phyloP scores from a whole-genome alignment of 225 moss, liverwort and hornwort genomes.

The Neckera pumila region DNA sequence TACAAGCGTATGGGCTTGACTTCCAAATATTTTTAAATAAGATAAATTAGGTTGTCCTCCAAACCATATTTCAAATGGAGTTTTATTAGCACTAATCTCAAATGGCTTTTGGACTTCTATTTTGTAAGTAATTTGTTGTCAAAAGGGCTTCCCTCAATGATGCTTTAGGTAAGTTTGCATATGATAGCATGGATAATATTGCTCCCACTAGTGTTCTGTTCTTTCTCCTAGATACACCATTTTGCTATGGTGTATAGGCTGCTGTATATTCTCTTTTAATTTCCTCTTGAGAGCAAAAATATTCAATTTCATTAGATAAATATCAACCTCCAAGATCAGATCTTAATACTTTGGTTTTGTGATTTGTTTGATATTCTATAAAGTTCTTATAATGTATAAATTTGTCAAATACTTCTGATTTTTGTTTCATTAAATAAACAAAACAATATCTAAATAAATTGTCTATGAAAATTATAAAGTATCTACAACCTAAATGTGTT shows the following conservation, averaged over 20 bases:
- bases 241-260: accelerated
- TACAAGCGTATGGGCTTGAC: too few relatives aligned
- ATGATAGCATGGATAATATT: not conserved
- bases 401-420: not conserved
- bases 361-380: not conserved
- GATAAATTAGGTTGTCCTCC: too few relatives aligned
- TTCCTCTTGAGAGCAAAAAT: not conserved
- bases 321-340: not conserved
- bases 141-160: accelerated
- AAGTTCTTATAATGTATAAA: not conserved
- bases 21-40: too few relatives aligned
- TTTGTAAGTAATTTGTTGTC: not conserved
- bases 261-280: not conserved
- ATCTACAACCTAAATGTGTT: not conserved
- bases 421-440: not conserved
- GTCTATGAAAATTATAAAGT: not conserved
- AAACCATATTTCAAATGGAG: not conserved
- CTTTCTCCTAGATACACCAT: not conserved
- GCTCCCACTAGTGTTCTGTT: accelerated
- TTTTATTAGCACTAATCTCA: not conserved
- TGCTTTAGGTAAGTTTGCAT: not conserved
- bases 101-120: not conserved
- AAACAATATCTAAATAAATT: too few relatives aligned
- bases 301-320: not conserved
- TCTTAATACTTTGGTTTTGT: not conserved